phyloP scores from a whole-genome alignment of 1,284 basidiomycete genomes.

The Leccinum pachyderme region DNA sequence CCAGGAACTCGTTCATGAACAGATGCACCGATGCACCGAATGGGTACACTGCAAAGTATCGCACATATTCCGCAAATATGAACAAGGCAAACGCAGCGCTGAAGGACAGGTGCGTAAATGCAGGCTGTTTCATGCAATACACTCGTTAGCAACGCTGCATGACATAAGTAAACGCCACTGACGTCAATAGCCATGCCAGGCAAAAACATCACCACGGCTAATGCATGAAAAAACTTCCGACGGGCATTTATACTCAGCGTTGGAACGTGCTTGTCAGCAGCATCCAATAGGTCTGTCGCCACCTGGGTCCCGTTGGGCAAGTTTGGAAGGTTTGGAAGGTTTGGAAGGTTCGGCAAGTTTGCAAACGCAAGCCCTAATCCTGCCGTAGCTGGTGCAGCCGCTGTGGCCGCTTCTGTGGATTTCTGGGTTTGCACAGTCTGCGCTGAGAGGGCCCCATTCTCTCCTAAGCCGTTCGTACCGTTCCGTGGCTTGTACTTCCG shows the following conservation, averaged over 20 bases:
- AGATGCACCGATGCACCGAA: slow-evolving; percentile 92
- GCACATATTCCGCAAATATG: slow-evolving; percentile 93
- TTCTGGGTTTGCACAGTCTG: slow-evolving; percentile 24
- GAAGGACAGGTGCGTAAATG: slow-evolving; percentile 93
- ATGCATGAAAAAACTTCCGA: slow-evolving; percentile 95
- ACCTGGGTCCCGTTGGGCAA: slow-evolving; percentile 55
- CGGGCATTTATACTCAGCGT: slow-evolving; percentile 91
- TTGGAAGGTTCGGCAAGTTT: slow-evolving; percentile 51
- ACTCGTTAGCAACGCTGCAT: slow-evolving; percentile 18
- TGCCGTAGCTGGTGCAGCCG: slow-evolving; percentile 2
- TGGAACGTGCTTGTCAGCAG: slow-evolving; percentile 86
- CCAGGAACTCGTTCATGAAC: slow-evolving; percentile 97
- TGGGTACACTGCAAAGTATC: slow-evolving; percentile 98
- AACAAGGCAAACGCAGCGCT: slow-evolving; percentile 91
- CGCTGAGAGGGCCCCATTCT: slow-evolving; percentile 34
- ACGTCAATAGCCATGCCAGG: slow-evolving; percentile 93
- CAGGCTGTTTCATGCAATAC: slow-evolving; percentile 59
- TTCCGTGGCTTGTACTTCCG: slow-evolving; percentile 60
- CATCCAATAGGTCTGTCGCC: slow-evolving; percentile 83
- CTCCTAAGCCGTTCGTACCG: slow-evolving; percentile 29
- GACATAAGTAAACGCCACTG: slow-evolving; percentile 39
- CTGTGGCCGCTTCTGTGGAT: slow-evolving; percentile 6
- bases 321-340: slow-evolving; percentile 51
- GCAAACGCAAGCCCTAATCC: slow-evolving; percentile 49
- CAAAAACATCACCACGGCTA: slow-evolving; percentile 95